Evolutionary conservation across 1,284 basidiomycete genomes (phyloP).

Genomic region (Naganishia sp.): DNA sequence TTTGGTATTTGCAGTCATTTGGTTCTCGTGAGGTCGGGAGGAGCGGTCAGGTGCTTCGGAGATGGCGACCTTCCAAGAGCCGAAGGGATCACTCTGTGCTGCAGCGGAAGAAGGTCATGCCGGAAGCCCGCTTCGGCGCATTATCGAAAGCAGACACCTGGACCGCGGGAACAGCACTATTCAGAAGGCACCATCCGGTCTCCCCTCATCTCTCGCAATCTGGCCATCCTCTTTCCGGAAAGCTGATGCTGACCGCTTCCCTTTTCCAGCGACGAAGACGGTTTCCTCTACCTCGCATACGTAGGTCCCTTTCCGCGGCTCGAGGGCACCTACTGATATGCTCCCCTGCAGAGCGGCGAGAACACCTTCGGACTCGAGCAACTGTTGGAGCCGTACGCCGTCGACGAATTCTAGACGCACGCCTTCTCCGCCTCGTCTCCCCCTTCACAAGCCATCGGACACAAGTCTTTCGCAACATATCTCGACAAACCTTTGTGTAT

Average conservation of each 20-base stretch:
- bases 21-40: no score
- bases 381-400: not conserved
- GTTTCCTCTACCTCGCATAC: conserved; percentile 94
- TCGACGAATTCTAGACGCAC: conserved; percentile 15
- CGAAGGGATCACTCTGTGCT: no score
- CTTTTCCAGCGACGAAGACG: conserved; percentile 79
- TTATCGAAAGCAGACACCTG: no score
- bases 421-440: not conserved
- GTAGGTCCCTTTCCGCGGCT: conserved; percentile 68
- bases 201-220: not conserved
- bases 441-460: no score
- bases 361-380: conserved; percentile 21
- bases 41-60: no score
- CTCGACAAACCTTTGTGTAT: no score
- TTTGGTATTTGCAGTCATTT: no score
- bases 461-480: no score
- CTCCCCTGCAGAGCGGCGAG: conserved; percentile 18
- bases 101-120: no score
- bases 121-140: no score
- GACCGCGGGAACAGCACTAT: not conserved
- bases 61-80: no score
- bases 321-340: not conserved
- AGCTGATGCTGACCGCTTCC: not conserved
- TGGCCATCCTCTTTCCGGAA: not conserved
- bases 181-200: not conserved